Base-by-base conservation (phyloP, 129 eudicot species). In the Logfia minima region DNA sequence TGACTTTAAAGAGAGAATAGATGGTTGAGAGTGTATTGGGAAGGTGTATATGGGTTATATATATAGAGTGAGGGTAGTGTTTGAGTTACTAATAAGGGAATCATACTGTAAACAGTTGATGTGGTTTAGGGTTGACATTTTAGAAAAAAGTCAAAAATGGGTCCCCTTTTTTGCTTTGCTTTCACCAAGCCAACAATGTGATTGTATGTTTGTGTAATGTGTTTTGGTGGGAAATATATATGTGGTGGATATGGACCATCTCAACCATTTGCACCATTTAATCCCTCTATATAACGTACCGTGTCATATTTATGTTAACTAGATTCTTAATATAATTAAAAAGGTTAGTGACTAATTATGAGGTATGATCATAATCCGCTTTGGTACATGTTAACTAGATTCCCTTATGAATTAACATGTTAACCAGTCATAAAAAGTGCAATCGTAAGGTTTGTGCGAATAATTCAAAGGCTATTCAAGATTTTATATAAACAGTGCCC, bases 101-200 rank as follows among this genome's bases (percentile, higher is more conserved):
- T 53, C 3, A 55, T 34, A 63, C 18, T 72, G 74, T 35, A 65
- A 51, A 79, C 45, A 9, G 66, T 72, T n/a, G 26, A 18, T 56
- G 82, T 26, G 39, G 22, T 41, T 70, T 45, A 45, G 52, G 75
- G 79, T 73, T 80, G 79, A 73, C 79, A 35, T 66, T 80, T 79
- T 9, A 14, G 41, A 62, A 14, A 71, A 65, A 73, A 66, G 79
- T 80, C 83, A 80, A 67, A 72, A 64, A 48, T 2, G 74, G 41
- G 78, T 59, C 62, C 43, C 60, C 68, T 3, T 69, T 69, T 68
- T 34, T 61, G 28, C 83, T 53, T 80, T 75, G 83, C 68, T 80
- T 80, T 73, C 79, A 80, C 79, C 75, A 73, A 72, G 74, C 79
- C 74, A 80, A 80, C 83, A 80, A 80, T 73, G 83, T 48, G 70